Evolutionary conservation across 2,329 filamentous ascomycete species (phyloP).

Genomic region (Botryotinia globosa): DNA sequence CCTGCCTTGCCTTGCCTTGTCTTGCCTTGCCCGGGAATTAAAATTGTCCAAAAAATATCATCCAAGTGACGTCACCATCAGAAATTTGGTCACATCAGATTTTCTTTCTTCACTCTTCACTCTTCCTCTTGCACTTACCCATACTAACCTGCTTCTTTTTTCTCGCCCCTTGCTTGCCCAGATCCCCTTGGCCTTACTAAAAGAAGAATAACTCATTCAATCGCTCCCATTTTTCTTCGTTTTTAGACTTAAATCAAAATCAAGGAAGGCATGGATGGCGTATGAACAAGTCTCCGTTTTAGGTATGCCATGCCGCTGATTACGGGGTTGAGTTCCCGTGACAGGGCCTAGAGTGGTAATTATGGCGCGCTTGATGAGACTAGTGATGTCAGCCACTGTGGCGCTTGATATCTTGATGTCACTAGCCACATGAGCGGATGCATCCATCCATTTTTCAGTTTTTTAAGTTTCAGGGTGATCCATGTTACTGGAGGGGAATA

Average conservation of each 20-base stretch:
- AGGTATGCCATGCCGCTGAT: background rate
- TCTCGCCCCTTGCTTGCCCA: background rate
- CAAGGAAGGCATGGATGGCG: slow-evolving; percentile 15
- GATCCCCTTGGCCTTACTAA: background rate
- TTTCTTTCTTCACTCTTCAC: slow-evolving; percentile 10
- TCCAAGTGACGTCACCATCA: slow-evolving; percentile 2
- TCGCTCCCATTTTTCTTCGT: background rate
- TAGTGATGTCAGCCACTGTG: slow-evolving; percentile 9
- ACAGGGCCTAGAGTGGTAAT: background rate
- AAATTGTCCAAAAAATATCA: background rate
- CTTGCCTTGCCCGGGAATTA: background rate
- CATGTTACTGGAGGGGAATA: background rate
- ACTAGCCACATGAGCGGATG: slow-evolving; percentile 4
- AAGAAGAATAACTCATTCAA: background rate
- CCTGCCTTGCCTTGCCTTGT: background rate
- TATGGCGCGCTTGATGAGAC: background rate
- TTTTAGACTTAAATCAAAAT: background rate
- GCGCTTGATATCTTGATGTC: background rate
- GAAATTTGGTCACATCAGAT: background rate
- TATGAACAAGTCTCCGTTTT: slow-evolving; percentile 1
- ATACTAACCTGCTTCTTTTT: background rate
- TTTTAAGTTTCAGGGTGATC: background rate
- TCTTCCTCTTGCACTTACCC: background rate
- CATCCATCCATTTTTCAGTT: background rate
- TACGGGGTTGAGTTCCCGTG: slow-evolving; percentile 2